Conservation (phyloP, 1,284 basidiomycete genomes). For the Ceratobasidium theobromae region DNA sequence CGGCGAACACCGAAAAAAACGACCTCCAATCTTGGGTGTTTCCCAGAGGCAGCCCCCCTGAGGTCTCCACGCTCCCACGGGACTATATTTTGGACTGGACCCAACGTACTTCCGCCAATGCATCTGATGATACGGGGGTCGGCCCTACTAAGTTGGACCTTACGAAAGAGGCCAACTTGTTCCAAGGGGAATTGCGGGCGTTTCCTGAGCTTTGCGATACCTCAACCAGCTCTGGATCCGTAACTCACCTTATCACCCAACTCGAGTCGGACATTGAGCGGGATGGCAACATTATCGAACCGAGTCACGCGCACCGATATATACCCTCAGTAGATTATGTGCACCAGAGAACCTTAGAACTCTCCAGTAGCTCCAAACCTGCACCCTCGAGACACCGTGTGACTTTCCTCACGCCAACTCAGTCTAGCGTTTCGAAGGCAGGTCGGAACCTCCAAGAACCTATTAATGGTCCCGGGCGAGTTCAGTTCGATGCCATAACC, state of each 20-base stretch:
- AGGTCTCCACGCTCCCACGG: neutral
- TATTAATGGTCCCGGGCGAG: too few species aligned
- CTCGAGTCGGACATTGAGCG: slow-evolving; percentile 3
- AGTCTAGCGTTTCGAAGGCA: too few species aligned
- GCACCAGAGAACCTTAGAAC: neutral
- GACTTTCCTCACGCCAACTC: slow-evolving; percentile 3
- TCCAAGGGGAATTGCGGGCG: neutral
- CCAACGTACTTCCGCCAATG: neutral
- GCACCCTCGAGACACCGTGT: slow-evolving; percentile 13
- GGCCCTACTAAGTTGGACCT: neutral
- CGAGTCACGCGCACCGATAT: neutral
- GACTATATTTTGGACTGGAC: slow-evolving; percentile 9
- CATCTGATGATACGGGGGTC: neutral
- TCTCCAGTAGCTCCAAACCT: neutral
- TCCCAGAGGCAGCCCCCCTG: neutral
- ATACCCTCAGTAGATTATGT: neutral
- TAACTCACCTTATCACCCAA: slow-evolving; percentile 2
- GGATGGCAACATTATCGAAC: neutral
- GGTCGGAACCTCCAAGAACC: too few species aligned
- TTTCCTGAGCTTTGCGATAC: neutral
- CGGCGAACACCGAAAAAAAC: neutral
- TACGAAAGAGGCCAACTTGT: neutral
- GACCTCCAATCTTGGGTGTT: neutral
- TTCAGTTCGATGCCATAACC: too few species aligned
- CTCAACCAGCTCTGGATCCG: neutral